phyloP scores from a whole-genome alignment of 257 asterid genomes.

The Nicotiana obtusifolia region DNA sequence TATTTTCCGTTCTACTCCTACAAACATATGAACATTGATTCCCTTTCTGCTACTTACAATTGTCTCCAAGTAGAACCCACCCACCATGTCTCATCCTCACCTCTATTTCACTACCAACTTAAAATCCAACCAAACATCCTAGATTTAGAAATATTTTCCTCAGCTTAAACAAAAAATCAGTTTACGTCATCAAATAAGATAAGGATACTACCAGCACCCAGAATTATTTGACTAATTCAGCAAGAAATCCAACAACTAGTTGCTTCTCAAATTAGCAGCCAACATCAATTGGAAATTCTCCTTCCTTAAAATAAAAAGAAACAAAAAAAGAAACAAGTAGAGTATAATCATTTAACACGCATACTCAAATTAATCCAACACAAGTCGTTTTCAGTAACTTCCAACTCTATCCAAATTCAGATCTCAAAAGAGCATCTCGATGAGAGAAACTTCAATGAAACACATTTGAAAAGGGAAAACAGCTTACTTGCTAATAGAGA shows the following conservation, averaged over 20 bases:
- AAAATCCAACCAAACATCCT: background rate
- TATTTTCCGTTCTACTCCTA: background rate
- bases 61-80: background rate
- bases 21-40: background rate
- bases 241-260: background rate
- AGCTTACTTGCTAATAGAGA: too few relatives aligned
- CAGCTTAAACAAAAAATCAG: background rate
- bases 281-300: background rate
- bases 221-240: constrained; percentile 1
- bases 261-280: background rate
- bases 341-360: too few relatives aligned
- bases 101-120: background rate
- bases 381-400: too few relatives aligned
- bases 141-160: background rate
- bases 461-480: too few relatives aligned
- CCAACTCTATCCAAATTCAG: too few relatives aligned
- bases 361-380: too few relatives aligned
- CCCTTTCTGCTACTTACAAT: background rate
- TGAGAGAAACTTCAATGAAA: too few relatives aligned
- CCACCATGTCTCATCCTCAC: background rate
- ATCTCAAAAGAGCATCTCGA: too few relatives aligned
- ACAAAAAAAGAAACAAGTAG: too few relatives aligned
- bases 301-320: background rate
- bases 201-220: background rate
- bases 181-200: background rate